Conservation (phyloP, 2,329 filamentous ascomycete species). For the Colletotrichum noveboracense region DNA sequence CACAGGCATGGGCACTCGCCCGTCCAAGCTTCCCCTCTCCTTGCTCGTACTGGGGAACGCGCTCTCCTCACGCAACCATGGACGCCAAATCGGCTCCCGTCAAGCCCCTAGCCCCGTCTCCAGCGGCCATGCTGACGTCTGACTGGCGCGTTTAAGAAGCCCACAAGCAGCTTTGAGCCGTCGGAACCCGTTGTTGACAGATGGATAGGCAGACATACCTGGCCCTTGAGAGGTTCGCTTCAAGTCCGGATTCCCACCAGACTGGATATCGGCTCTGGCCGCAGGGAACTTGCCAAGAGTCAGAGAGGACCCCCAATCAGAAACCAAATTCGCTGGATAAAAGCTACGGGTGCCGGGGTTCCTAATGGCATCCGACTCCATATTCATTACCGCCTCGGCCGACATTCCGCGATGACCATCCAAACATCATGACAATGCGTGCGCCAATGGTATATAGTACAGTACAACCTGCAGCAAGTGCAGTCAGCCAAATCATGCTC, state of each 20-base stretch:
- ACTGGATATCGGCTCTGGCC: background rate
- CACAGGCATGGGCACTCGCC: background rate
- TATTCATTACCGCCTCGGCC: background rate
- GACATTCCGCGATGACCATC: conserved; percentile 9
- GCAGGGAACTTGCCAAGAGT: background rate
- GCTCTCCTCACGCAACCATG: background rate
- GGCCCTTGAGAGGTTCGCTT: conserved; percentile 3
- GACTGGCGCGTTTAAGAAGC: conserved; percentile 8
- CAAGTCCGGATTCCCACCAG: background rate
- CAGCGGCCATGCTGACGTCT: background rate
- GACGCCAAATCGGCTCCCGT: background rate
- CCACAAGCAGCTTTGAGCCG: background rate
- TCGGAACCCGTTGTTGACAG: background rate
- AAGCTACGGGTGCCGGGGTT: background rate
- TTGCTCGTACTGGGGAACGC: background rate
- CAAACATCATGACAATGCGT: background rate
- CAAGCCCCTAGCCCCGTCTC: background rate
- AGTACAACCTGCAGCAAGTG: conserved; percentile 5
- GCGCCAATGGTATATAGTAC: conserved; percentile 1
- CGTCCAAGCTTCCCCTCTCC: background rate
- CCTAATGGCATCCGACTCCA: background rate
- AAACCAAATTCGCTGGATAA: background rate
- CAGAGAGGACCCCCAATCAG: background rate
- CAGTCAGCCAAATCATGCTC: conserved; percentile 4
- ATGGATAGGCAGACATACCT: background rate